Conservation (phyloP, 148 eudicot genomes). For the Bassia scoparia region DNA sequence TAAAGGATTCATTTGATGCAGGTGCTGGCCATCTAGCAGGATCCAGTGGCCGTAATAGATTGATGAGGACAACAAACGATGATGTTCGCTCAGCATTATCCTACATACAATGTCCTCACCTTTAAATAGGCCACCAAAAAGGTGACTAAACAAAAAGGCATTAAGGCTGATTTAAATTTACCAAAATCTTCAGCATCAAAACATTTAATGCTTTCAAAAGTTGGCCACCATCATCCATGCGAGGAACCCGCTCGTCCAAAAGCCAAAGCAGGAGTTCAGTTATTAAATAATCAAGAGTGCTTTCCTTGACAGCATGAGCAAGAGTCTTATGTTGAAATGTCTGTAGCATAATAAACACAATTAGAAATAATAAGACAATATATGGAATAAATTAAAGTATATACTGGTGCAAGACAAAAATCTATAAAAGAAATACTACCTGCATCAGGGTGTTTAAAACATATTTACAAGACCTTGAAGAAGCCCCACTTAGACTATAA, state of each 20-base stretch:
- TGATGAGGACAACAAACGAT: constrained; percentile 83
- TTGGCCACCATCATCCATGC: constrained; percentile 96
- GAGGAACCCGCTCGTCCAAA: constrained; percentile 93
- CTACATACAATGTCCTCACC: constrained; percentile 35
- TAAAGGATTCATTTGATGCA: constrained; percentile 63
- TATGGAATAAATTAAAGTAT: not conserved
- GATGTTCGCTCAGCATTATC: constrained; percentile 85
- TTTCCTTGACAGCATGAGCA: constrained; percentile 83
- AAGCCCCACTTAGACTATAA: constrained; percentile 82
- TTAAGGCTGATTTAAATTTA: constrained; percentile 20
- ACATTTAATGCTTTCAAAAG: constrained; percentile 93
- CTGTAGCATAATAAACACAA: constrained; percentile 38
- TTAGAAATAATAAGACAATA: constrained; percentile 14
- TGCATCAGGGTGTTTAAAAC: constrained; percentile 96
- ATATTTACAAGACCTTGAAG: constrained; percentile 98
- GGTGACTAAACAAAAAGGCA: not conserved
- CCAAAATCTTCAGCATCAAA: constrained; percentile 94
- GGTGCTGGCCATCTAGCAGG: constrained; percentile 92
- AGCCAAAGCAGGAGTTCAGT: constrained; percentile 99
- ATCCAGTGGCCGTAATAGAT: constrained; percentile 76
- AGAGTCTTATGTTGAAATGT: constrained; percentile 79
- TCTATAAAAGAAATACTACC: constrained; percentile 34
- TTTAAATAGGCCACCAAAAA: constrained; percentile 3
- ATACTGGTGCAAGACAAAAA: not conserved
- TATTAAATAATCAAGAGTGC: constrained; percentile 73